Evolutionary conservation across 2,329 filamentous ascomycete genomes (phyloP), one percentile per base, ranked within the genome.

Genomic region (Monilinia laxa): DNA sequence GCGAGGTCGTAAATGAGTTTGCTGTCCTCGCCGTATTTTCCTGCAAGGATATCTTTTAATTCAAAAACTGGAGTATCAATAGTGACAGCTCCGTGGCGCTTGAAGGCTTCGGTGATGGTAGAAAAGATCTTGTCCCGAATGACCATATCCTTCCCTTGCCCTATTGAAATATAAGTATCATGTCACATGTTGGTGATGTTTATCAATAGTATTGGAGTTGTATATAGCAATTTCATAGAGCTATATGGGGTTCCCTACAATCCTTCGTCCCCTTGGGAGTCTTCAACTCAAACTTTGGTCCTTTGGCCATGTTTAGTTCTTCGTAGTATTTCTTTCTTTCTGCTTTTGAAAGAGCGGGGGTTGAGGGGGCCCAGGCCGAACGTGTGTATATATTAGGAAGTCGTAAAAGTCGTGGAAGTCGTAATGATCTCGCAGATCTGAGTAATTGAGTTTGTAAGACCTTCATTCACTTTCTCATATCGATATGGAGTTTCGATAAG

Each of bases 251-350:
- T 31, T 51, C 70, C 78, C 64, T 77, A 87, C 87, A 96, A 78
- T 96, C 93, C 77, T 92, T 91, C 71, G 92, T 96, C 73, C 93
- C 92, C 84, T 96, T 96, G 70, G 92, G 91, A 75, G 90, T 91
- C 83, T 96, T 96, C 77, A 96, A 84, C 79, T 88, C 87, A 79
- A 90, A 88, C 70, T 83, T 83, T 67, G 77, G 77, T 57, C 70
- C 73, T 71, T 82, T 82, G 49, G 78, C 72, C 75, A 76, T 76
- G 23, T 70, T 59, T 55, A 68, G 31, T 38, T 73, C 71, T 66
- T 71, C 70, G 58, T 62, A 62, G 69, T 66, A 57, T 57, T 66
- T 45, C 18, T 62, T 66, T 55, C 66, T 66, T 47, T 68, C 66
- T 42, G 69, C 70, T 60, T 67, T 67, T 42, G 71, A 72, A 63